phyloP scores from a whole-genome alignment of 495 filamentous ascomycete species.

The Penicillium verhagenii region DNA sequence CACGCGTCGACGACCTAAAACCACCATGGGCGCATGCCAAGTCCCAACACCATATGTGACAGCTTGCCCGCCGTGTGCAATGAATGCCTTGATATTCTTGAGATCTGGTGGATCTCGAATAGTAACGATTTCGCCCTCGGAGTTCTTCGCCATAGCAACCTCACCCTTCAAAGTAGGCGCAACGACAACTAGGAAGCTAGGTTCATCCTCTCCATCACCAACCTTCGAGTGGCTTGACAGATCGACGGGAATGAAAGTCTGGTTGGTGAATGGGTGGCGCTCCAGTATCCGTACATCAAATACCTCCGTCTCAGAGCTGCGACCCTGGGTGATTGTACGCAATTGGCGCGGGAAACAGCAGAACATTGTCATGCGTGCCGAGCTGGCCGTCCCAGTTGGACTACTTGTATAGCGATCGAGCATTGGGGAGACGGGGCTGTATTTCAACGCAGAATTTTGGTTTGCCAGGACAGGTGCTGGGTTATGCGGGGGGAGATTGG shows the following conservation, averaged over 20 bases:
- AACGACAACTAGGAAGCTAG: conserved; percentile 80
- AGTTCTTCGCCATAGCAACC: conserved; percentile 34
- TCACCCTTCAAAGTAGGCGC: conserved; percentile 62
- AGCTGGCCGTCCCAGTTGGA: conserved; percentile 59
- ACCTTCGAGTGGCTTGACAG: conserved; percentile 39
- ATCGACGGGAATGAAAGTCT: conserved; percentile 85
- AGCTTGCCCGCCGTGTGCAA: conserved; percentile 76
- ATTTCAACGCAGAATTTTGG: conserved; percentile 86
- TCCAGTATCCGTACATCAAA: conserved; percentile 80
- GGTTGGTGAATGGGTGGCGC: conserved; percentile 89
- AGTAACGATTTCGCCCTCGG: conserved; percentile 29
- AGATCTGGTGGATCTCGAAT: conserved; percentile 72
- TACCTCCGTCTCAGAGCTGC: conserved; percentile 28
- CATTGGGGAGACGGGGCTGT: conserved; percentile 71
- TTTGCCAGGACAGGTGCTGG: conserved; percentile 59
- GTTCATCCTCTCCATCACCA: conserved; percentile 31
- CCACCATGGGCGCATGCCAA: conserved; percentile 98
- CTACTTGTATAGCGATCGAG: conserved; percentile 63
- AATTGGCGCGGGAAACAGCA: conserved; percentile 71
- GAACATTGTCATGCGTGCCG: conserved; percentile 81
- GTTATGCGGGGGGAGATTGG: conserved; percentile 39
- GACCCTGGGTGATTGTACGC: conserved; percentile 19
- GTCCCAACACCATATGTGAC: conserved; percentile 90
- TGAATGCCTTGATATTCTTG: conserved; percentile 66
- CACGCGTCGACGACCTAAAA: conserved; percentile 64